phyloP scores from a whole-genome alignment of 2,329 filamentous ascomycete genomes.

The Capronia epimyces region DNA sequence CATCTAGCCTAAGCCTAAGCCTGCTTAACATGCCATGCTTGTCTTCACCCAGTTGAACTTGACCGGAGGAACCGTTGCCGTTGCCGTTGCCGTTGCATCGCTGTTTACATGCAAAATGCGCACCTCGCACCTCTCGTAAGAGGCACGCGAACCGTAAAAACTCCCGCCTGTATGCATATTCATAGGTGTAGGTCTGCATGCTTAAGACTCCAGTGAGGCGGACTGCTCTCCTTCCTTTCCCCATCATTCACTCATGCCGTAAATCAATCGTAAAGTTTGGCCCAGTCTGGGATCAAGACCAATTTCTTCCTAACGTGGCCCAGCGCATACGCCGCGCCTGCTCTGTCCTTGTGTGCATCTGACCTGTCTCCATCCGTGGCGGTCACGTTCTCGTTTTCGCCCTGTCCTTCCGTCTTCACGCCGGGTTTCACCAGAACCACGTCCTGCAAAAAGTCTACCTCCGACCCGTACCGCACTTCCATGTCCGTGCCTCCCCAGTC shows the following conservation, averaged over 20 bases:
- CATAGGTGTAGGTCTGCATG: no score
- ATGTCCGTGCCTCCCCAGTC: slow-evolving; percentile 59
- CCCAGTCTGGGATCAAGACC: slow-evolving; percentile 58
- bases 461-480: slow-evolving; percentile 52
- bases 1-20: no score
- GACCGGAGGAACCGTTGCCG: no score
- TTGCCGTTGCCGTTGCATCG: no score
- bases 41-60: no score
- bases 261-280: slow-evolving; percentile 42
- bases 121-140: no score
- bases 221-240: background rate
- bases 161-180: no score
- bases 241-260: background rate
- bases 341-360: slow-evolving; percentile 37
- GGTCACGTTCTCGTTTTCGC: slow-evolving; percentile 6
- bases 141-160: no score
- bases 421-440: slow-evolving; percentile 40
- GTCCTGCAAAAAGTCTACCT: slow-evolving; percentile 57
- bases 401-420: slow-evolving; percentile 3
- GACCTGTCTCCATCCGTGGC: slow-evolving; percentile 29
- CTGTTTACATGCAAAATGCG: no score
- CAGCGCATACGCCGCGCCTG: slow-evolving; percentile 48
- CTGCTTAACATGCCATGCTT: no score
- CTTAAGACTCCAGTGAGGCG: no score
- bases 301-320: slow-evolving; percentile 61